These are phyloP conservation scores for Malassezia equina DNA, from an alignment of 1,284 basidiomycete species.

Conservation along the genomic window DNA sequence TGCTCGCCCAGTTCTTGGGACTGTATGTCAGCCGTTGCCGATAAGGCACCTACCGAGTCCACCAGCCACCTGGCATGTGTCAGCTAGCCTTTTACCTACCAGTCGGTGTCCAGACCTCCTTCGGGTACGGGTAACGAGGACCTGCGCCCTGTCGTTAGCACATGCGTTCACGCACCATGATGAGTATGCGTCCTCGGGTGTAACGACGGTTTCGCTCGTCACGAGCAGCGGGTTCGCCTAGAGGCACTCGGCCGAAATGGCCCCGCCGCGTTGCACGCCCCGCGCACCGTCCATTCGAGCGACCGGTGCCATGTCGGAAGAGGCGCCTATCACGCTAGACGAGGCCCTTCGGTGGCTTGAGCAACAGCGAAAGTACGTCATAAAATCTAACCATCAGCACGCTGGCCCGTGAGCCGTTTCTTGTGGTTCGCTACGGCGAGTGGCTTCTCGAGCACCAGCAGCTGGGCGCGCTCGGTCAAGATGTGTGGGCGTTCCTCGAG, in stretches of 20 bases:
- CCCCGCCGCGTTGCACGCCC: background rate
- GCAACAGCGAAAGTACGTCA: slow-evolving; percentile 10
- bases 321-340: slow-evolving; percentile 7
- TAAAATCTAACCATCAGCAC: background rate
- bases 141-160: slow-evolving; percentile 42
- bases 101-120: slow-evolving; percentile 55
- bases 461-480: slow-evolving; percentile 51
- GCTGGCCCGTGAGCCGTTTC: slow-evolving; percentile 57
- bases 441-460: slow-evolving; percentile 52
- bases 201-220: background rate
- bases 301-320: slow-evolving; percentile 2
- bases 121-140: slow-evolving; percentile 54
- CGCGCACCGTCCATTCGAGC: background rate
- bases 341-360: slow-evolving; percentile 10
- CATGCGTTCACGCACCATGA: slow-evolving; percentile 9
- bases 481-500: slow-evolving; percentile 69
- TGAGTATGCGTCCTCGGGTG: background rate
- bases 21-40: slow-evolving; percentile 22
- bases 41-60: slow-evolving; percentile 48
- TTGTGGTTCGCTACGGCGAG: slow-evolving; percentile 60
- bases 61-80: slow-evolving; percentile 52
- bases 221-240: background rate
- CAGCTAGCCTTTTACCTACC: slow-evolving; percentile 12
- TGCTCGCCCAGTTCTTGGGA: slow-evolving; percentile 53
- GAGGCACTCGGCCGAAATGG: background rate